phyloP scores from a whole-genome alignment of 2,329 filamentous ascomycete species.

The Parastagonospora nodorum region DNA sequence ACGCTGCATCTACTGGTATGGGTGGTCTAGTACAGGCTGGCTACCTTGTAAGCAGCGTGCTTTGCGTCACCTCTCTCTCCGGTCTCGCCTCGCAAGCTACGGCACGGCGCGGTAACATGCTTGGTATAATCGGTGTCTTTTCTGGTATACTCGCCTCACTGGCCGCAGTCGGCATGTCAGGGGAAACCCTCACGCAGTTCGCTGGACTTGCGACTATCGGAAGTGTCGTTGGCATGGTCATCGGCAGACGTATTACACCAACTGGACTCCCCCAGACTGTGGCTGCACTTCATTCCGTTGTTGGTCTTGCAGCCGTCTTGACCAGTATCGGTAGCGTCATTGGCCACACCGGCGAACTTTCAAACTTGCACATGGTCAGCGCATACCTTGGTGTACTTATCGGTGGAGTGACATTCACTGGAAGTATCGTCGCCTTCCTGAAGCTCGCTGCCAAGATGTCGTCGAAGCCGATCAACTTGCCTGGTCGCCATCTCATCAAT shows the following conservation, averaged over 20 bases:
- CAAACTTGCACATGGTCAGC: constrained; percentile 81
- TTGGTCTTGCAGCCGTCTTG: constrained; percentile 84
- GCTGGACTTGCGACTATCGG: constrained; percentile 75
- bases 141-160: constrained; percentile 84
- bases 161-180: constrained; percentile 77
- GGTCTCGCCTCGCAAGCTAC: constrained; percentile 81
- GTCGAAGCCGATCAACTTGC: constrained; percentile 73
- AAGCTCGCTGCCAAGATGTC: constrained; percentile 85
- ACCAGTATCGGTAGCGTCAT: constrained; percentile 89
- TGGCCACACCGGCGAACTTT: constrained; percentile 72
- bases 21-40: constrained; percentile 85
- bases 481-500: constrained; percentile 78
- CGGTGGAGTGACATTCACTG: constrained; percentile 85
- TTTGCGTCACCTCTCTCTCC: constrained; percentile 81
- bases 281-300: constrained; percentile 85
- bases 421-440: constrained; percentile 85
- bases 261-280: constrained; percentile 89
- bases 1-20: constrained; percentile 79
- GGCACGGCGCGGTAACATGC: constrained; percentile 81
- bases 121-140: constrained; percentile 84
- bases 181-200: constrained; percentile 80
- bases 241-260: constrained; percentile 84
- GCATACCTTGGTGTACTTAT: constrained; percentile 87
- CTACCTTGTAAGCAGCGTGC: constrained; percentile 80
- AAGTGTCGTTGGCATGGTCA: constrained; percentile 70